Evolutionary conservation across 2,329 filamentous ascomycete genomes (phyloP), one percentile per base, ranked within the genome.

Genomic region (Aspergillus jensenii): DNA sequence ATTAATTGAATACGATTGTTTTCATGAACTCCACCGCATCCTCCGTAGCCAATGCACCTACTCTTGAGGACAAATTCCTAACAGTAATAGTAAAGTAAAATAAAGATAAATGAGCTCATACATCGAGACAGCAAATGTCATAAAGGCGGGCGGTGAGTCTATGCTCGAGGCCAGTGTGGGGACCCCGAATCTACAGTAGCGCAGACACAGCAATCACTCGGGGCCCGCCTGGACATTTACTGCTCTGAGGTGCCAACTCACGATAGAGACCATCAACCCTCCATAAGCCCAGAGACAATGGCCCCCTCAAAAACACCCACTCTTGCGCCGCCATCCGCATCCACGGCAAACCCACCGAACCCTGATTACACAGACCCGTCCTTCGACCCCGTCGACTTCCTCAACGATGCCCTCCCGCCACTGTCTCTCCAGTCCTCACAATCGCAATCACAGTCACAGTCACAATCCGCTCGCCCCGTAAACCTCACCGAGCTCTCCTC

Each of bases 351-450:
- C 41, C 52, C 52, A 58, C 58, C 65, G 39, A 55, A 55, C 86
- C 93, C 72, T 82, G 90, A 89, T 55, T 97, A 97, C 74, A 81
- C 93, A 39, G 81, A 86, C 50, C 81, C 88, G 5, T 80, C 84
- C 45, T 98, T 98, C 75, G 91, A 96, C 73, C 84, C 93, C 4
- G 89, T 89, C 62, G 86, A 90, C 48, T 96, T 92, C 74, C 86
- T 98, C 67, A 98, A 98, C 76, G 80, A 86, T 59, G 84, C 84
- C 0, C 81, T 98, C 0, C 90, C 92, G 4, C 79, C 88, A 2
- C 80, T 96, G 19, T 81, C 80, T 48, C 74, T 83, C 43, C 76
- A 80, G 33, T 76, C 79, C 25, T 70, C 72, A 23, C 71, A 77
- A 51, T 68, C 73, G n/a, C 67, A 52, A 52, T 19, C 56, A 11